Conservation (phyloP, 805 yeast genomes). For the Wickerhamiella azymoides region DNA sequence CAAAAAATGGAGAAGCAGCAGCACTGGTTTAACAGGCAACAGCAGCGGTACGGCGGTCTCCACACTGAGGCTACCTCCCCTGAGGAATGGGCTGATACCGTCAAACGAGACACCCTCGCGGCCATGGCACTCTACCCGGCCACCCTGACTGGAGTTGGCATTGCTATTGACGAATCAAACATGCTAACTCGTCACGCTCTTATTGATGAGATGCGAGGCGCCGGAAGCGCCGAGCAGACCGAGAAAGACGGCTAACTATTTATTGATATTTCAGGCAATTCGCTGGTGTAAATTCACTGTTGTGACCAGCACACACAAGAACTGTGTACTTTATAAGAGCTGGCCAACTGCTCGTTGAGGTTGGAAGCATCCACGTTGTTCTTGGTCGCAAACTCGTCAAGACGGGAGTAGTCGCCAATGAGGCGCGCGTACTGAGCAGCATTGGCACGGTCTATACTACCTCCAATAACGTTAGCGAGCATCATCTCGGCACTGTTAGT, state of each 20-base stretch:
- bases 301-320: too few species aligned
- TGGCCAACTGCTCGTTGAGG: constrained; percentile 14
- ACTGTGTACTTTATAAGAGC: too few species aligned
- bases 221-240: neutral
- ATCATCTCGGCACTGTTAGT: constrained; percentile 23
- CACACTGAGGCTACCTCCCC: constrained; percentile 15
- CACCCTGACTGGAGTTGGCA: constrained; percentile 13
- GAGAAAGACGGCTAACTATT: neutral
- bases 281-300: too few species aligned
- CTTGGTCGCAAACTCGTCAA: constrained; percentile 12
- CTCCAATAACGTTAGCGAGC: constrained; percentile 18
- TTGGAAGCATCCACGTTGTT: constrained; percentile 12
- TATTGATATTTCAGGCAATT: neutral
- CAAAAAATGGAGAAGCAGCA: constrained; percentile 1
- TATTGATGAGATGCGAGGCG: constrained; percentile 13
- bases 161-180: constrained; percentile 11
- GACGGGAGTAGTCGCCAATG: constrained; percentile 15
- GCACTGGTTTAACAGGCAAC: constrained; percentile 10
- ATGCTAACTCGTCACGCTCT: constrained; percentile 11
- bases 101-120: constrained; percentile 15
- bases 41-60: constrained; percentile 10
- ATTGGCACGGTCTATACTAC: constrained; percentile 12
- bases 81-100: constrained; percentile 10
- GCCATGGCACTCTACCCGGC: constrained; percentile 9
- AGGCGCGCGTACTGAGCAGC: constrained; percentile 12